Evolutionary conservation across 306 rosid genomes (phyloP).

Genomic region (Prunus padus): DNA sequence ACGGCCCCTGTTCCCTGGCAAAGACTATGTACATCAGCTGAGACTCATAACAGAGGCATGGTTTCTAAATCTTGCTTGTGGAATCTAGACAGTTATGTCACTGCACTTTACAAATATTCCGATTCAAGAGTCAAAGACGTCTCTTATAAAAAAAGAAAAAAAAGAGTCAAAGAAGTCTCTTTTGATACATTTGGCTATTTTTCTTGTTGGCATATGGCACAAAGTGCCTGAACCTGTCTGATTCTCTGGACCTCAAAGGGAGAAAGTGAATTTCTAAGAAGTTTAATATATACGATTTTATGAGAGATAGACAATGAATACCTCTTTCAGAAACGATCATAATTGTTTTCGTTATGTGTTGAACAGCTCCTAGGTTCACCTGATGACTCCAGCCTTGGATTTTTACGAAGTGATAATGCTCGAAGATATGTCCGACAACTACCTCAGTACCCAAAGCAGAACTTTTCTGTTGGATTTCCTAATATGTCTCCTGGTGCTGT

Average conservation of each 20-base stretch:
- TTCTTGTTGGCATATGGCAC: conserved; percentile 9
- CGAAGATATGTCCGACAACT: conserved; percentile 83
- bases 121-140: no score
- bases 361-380: conserved; percentile 94
- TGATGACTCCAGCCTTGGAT: conserved; percentile 90
- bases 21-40: conserved; percentile 94
- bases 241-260: neutral
- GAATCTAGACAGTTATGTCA: neutral
- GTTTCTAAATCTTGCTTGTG: conserved; percentile 6
- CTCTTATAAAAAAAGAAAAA: no score
- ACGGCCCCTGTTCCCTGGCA: conserved; percentile 87
- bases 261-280: neutral
- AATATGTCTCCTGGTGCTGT: conserved; percentile 69
- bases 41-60: conserved; percentile 87
- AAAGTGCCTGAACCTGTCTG: conserved; percentile 3
- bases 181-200: neutral
- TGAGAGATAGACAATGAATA: neutral
- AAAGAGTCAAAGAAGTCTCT: neutral
- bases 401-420: conserved; percentile 86
- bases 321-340: neutral
- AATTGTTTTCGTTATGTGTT: conserved; percentile 23
- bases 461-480: conserved; percentile 65
- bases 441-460: conserved; percentile 75
- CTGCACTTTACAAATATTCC: no score
- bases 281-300: neutral